Conservation (phyloP, 331 rosid species). For the Spiraea crenata region DNA sequence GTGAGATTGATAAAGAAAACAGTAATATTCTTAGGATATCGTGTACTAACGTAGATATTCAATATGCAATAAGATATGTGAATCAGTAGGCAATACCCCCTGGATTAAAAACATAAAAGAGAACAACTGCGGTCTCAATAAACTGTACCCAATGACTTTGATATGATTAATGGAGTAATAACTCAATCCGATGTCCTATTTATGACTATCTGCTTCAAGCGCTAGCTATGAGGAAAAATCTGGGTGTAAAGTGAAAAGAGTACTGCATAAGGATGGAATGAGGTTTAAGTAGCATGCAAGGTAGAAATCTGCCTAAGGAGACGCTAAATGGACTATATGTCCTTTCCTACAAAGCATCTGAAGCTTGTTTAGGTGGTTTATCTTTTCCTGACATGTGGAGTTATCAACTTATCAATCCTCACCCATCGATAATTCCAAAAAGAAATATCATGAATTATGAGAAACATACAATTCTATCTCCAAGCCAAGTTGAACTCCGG, state of each 20-base stretch:
- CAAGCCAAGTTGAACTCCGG: conserved; percentile 17
- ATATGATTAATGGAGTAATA: too few species aligned
- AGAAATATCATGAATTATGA: not conserved
- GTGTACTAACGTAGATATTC: not conserved
- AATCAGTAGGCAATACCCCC: too few species aligned
- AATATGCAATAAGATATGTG: too few species aligned
- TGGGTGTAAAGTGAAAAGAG: not conserved
- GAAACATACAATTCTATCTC: conserved; percentile 24
- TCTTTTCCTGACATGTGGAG: not conserved
- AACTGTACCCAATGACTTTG: too few species aligned
- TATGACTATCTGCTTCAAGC: not conserved
- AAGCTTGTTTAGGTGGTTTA: not conserved
- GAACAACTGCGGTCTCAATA: too few species aligned
- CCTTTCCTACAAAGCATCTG: not conserved
- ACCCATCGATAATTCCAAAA: not conserved
- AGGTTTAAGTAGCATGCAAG: not conserved
- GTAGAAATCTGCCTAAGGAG: not conserved
- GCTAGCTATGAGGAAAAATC: not conserved
- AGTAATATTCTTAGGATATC: not conserved
- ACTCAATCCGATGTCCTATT: not conserved
- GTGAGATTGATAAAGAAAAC: not conserved
- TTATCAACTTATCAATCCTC: not conserved
- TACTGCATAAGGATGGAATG: not conserved
- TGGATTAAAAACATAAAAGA: too few species aligned
- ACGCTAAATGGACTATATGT: not conserved